A percentile compares a stretch with the other conserved stretches of the same genome.
These are phyloP conservation scores for Ascoidea rubescens DNA, from an alignment of 805 yeast species.

Conservation along the genomic window DNA sequence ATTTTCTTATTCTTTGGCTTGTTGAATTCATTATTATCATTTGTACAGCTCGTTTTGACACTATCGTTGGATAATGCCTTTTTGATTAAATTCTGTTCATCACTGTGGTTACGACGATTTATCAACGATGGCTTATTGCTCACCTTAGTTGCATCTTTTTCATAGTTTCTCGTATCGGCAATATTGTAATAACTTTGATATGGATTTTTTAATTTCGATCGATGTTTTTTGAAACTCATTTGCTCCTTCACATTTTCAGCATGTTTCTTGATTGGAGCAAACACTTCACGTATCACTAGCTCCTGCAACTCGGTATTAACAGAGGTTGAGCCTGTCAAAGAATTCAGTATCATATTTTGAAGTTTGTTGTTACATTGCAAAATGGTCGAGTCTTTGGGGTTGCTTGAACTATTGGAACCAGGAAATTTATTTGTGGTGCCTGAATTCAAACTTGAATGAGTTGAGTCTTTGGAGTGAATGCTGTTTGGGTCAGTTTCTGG, in stretches of 20 bases:
- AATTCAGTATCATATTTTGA: slow-evolving; percentile 1
- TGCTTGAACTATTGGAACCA: neutral
- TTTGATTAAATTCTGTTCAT: neutral
- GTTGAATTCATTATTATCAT: too few relatives aligned
- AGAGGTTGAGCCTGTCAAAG: slow-evolving; percentile 40
- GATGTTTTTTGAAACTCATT: neutral
- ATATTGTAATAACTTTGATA: slow-evolving; percentile 5
- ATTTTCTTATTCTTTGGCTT: too few relatives aligned
- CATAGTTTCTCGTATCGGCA: slow-evolving; percentile 3
- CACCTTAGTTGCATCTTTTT: neutral
- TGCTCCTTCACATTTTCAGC: slow-evolving; percentile 14
- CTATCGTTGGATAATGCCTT: neutral
- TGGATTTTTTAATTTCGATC: neutral
- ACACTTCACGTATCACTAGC: slow-evolving; percentile 58
- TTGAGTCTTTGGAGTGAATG: neutral
- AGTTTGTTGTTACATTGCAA: neutral
- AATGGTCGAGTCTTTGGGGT: neutral
- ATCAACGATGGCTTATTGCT: neutral
- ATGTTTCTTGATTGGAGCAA: slow-evolving; percentile 33
- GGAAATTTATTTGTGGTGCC: neutral
- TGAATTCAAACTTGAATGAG: neutral
- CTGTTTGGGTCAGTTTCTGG: neutral
- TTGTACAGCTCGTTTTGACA: neutral
- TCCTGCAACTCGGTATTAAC: slow-evolving; percentile 63
- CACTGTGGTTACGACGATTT: neutral